Percentiles rank a stretch among this genome's conserved stretches.
Evolutionary conservation across 2,329 filamentous ascomycete species (phyloP).

Genomic region (Aphanoascus verrucosus): DNA sequence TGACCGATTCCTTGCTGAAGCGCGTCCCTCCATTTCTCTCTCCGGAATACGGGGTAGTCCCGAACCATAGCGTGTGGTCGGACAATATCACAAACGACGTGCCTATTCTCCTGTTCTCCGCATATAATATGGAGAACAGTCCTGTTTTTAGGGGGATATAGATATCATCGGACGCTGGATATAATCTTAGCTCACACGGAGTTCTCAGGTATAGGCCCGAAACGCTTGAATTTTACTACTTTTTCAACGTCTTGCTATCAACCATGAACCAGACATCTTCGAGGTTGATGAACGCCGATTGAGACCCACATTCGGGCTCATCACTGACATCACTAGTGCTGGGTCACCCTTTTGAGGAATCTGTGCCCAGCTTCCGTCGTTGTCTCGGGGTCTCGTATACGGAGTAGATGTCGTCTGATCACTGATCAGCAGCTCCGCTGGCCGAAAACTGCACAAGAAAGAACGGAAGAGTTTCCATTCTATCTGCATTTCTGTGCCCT

Average conservation of each 20-base stretch:
- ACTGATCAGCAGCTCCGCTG: neutral
- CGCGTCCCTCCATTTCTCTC: neutral
- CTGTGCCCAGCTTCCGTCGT: neutral
- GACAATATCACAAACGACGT: too few species aligned
- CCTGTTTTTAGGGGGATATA: too few species aligned
- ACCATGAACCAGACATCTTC: neutral
- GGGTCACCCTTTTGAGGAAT: neutral
- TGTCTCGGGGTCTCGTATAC: slow-evolving; percentile 7
- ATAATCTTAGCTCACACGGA: too few species aligned
- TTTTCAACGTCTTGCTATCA: too few species aligned
- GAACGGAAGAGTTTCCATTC: neutral
- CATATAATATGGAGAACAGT: too few species aligned
- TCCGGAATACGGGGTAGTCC: neutral
- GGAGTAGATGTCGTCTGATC: slow-evolving; percentile 8
- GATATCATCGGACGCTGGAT: too few species aligned
- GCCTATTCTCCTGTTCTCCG: too few species aligned
- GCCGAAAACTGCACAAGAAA: neutral
- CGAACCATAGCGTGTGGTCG: too few species aligned
- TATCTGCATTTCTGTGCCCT: neutral
- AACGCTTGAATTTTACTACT: too few species aligned
- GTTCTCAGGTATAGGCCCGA: too few species aligned
- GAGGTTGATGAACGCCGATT: slow-evolving; percentile 2
- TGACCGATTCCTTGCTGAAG: neutral
- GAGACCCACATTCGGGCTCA: neutral
- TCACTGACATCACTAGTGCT: neutral